Evolutionary conservation across 2,329 filamentous ascomycete species (phyloP), one percentile per base, ranked within the genome.

Genomic region (Pyrenophora graminea): DNA sequence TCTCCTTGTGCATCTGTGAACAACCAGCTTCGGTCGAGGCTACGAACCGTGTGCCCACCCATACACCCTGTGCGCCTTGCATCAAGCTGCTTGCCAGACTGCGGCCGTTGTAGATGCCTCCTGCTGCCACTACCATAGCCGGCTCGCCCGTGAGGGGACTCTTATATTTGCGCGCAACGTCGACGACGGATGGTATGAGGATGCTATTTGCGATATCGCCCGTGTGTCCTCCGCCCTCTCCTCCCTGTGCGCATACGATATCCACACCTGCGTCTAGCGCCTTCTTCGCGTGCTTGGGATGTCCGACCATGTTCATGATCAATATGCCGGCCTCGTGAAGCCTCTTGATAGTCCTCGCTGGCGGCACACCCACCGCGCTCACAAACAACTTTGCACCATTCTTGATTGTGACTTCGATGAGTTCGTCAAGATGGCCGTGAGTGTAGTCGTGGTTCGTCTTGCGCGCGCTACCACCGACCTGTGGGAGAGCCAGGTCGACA

Each of bases 371-470:
- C 0, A 97, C 91, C 1, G 93, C 93, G 45, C 82, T 86, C 36
- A 97, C 91, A 69, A 97, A 97, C 41, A 97, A 76, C 68, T 81
- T 85, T 6, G 93, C 90, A n/a, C 90, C 88, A 61, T 89, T 88
- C 63, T 87, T 85, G 62, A 97, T 90, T 3, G 88, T 90, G 37
- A 97, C 90, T 63, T 91, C 88, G 59, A 97, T 88, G 30, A 97
- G 80, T 73, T 95, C 88, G 70, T 95, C 89, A 13, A 97, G 83
- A 72, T 91, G 88, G 36, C 93, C 93, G 61, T 88, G 82, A 1
- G 93, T 97, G 79, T 97, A 97, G 74, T 97, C 93, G 76, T 96
- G 90, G 76, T 97, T 97, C 3, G 93, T 97, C 73, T 89, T 89
- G 59, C 93, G 85, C 6, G 93, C 93, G 30, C 77, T 80, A 34